Percentiles rank a stretch among this genome's conserved stretches.
Conservation (phyloP, 2,329 filamentous ascomycete species). For the Neofusicoccum laricinum region DNA sequence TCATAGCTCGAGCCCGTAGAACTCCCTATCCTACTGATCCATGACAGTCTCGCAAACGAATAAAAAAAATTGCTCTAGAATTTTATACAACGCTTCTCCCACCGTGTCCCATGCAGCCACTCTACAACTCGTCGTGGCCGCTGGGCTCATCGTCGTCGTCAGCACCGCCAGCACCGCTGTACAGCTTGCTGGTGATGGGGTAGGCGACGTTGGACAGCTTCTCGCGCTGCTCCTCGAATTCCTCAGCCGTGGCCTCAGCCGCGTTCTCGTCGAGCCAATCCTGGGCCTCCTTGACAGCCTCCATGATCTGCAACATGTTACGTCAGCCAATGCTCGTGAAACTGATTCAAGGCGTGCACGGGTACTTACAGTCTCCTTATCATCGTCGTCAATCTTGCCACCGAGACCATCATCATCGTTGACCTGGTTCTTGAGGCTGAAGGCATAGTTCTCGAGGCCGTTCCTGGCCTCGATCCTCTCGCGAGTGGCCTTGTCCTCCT, state of each 20-base stretch:
- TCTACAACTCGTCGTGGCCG: slow-evolving; percentile 51
- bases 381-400: slow-evolving; percentile 96
- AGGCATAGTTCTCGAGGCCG: slow-evolving; percentile 97
- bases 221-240: slow-evolving; percentile 99
- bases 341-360: not conserved
- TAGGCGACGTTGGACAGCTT: slow-evolving; percentile 96
- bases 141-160: slow-evolving; percentile 66
- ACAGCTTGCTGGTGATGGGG: slow-evolving; percentile 98
- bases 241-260: slow-evolving; percentile 78
- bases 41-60: not conserved
- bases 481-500: slow-evolving; percentile 97
- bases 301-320: slow-evolving; percentile 60
- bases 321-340: slow-evolving; percentile 32
- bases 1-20: slow-evolving; percentile 7
- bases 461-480: slow-evolving; percentile 97
- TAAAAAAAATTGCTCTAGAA: slow-evolving; percentile 13
- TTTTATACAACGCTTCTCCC: slow-evolving; percentile 13
- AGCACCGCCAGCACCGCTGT: slow-evolving; percentile 60
- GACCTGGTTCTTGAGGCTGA: slow-evolving; percentile 98
- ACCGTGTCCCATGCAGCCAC: not conserved
- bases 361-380: slow-evolving; percentile 76
- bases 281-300: slow-evolving; percentile 93
- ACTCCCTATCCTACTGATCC: slow-evolving; percentile 12
- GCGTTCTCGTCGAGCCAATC: slow-evolving; percentile 98
- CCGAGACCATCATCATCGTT: slow-evolving; percentile 88